Conservation (phyloP, 805 yeast species). For the Cyberlindnera petersonii region DNA sequence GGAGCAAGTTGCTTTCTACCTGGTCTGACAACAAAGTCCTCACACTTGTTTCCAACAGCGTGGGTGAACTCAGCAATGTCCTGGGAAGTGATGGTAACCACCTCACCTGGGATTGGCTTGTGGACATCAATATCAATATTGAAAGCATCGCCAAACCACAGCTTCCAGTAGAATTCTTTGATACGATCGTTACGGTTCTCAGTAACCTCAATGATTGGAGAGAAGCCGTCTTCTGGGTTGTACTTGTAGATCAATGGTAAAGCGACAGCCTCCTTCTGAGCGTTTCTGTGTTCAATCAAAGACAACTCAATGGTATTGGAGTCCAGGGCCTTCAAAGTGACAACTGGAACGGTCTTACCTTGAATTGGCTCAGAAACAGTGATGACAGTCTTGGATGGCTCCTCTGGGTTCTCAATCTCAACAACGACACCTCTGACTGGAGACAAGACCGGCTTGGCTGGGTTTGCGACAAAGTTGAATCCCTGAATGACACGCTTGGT, state of each 20-base stretch:
- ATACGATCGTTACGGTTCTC: conserved; percentile 89
- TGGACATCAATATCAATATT: conserved; percentile 64
- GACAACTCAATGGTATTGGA: conserved; percentile 58
- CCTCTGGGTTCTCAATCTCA: conserved; percentile 52
- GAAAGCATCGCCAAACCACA: conserved; percentile 82
- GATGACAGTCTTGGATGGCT: conserved; percentile 53
- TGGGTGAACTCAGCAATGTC: conserved; percentile 90
- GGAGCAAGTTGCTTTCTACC: conserved; percentile 88
- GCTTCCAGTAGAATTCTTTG: conserved; percentile 94
- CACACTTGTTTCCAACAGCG: conserved; percentile 95
- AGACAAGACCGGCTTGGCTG: conserved; percentile 73
- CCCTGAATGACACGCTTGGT: conserved; percentile 83
- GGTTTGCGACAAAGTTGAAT: conserved; percentile 70
- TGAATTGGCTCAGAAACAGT: conserved; percentile 67
- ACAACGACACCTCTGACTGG: conserved; percentile 65
- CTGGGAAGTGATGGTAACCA: conserved; percentile 63
- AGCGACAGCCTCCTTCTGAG: conserved; percentile 67
- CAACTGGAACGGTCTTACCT: conserved; percentile 65
- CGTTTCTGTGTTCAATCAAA: conserved; percentile 85
- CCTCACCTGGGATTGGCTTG: conserved; percentile 65
- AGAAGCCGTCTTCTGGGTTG: conserved; percentile 86
- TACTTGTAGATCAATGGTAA: conserved; percentile 76
- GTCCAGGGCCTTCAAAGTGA: conserved; percentile 51
- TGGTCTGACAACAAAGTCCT: conserved; percentile 86
- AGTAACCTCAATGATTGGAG: conserved; percentile 89